These are phyloP conservation scores for Tetragonia tetragonoides DNA, from an alignment of 148 eudicot species.

Conservation along the genomic window DNA sequence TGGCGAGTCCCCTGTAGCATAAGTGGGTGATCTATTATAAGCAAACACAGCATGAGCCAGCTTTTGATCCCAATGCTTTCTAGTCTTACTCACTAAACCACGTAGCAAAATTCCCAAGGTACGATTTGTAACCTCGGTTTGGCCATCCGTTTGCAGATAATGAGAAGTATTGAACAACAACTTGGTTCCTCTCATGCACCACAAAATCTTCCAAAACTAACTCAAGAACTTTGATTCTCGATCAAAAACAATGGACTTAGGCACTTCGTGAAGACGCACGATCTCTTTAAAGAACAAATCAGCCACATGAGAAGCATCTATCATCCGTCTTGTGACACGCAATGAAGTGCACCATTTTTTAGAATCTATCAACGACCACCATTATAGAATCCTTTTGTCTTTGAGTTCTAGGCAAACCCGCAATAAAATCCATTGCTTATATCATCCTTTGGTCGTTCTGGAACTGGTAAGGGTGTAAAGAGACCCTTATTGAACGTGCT, in stretches of 20 bases:
- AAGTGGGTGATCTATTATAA: slow-evolving; percentile 4
- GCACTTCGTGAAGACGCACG: too few relatives aligned
- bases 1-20: slow-evolving; percentile 4
- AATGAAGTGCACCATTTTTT: too few relatives aligned
- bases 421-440: neutral
- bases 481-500: neutral
- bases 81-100: neutral
- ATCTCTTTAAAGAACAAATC: too few relatives aligned
- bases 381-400: too few relatives aligned
- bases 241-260: too few relatives aligned
- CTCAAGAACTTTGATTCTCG: neutral
- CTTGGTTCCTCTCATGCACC: neutral
- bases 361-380: too few relatives aligned
- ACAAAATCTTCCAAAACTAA: neutral
- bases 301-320: too few relatives aligned
- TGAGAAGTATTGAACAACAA: slow-evolving; percentile 1
- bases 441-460: neutral
- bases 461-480: neutral
- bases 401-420: too few relatives aligned
- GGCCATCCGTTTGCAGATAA: slow-evolving; percentile 18
- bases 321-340: too few relatives aligned
- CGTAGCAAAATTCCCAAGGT: slow-evolving; percentile 7
- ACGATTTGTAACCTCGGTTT: slow-evolving; percentile 7
- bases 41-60: slow-evolving; percentile 17
- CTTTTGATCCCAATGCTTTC: slow-evolving; percentile 3